phyloP scores from a whole-genome alignment of 1,139 yeast genomes.

The Pichia inconspicua region DNA sequence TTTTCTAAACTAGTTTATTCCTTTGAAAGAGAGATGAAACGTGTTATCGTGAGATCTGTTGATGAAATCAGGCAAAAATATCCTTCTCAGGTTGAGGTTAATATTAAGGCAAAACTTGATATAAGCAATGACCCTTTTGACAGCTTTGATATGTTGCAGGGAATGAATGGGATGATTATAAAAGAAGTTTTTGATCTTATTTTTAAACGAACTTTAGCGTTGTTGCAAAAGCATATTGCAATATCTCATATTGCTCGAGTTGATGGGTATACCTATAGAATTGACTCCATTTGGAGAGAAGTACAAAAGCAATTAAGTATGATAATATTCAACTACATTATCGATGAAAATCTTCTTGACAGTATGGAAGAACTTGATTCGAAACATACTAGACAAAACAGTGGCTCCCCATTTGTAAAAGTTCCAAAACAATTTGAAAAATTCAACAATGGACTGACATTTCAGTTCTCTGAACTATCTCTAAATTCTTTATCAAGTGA shows the following conservation, averaged over 20 bases:
- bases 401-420: constrained; percentile 20
- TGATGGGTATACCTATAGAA: constrained; percentile 31
- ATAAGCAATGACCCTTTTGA: constrained; percentile 15
- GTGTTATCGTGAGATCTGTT: constrained; percentile 51
- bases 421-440: constrained; percentile 16
- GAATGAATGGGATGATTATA: constrained; percentile 49
- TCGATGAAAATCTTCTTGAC: constrained; percentile 26
- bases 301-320: constrained; percentile 52
- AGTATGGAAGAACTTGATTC: constrained; percentile 19
- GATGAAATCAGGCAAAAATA: constrained; percentile 55
- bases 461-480: constrained; percentile 43
- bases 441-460: constrained; percentile 30
- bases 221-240: constrained; percentile 65
- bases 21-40: constrained; percentile 40
- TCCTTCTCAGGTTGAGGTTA: constrained; percentile 31
- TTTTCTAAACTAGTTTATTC: constrained; percentile 47
- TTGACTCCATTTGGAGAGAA: constrained; percentile 50
- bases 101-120: constrained; percentile 11
- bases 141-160: constrained; percentile 35
- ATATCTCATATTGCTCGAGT: constrained; percentile 31
- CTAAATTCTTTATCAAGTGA: constrained; percentile 20
- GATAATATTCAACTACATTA: constrained; percentile 51
- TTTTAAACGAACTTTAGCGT: constrained; percentile 53
- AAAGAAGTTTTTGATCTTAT: constrained; percentile 66
- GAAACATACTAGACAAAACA: constrained; percentile 11